Evolutionary conservation across 805 yeast genomes (phyloP).

Genomic region (Myxozyma lipomycoides): DNA sequence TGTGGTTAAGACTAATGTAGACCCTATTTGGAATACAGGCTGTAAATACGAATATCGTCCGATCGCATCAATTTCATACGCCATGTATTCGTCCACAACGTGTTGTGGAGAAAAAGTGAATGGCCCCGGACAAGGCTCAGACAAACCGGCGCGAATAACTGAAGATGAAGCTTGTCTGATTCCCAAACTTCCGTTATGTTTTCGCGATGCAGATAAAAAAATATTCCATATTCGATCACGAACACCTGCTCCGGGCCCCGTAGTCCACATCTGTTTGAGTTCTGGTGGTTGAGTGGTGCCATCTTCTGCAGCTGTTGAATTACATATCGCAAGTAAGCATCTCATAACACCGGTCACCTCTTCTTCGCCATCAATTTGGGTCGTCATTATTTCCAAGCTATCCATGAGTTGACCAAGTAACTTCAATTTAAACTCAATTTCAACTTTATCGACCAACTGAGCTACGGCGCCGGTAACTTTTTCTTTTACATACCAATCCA

Average conservation of each 20-base stretch:
- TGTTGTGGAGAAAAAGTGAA: constrained; percentile 50
- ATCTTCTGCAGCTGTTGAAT: not conserved
- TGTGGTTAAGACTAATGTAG: constrained; percentile 6
- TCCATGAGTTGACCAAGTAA: constrained; percentile 13
- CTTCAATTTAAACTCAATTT: constrained; percentile 2
- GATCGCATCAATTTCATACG: constrained; percentile 8
- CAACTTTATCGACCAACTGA: constrained; percentile 16
- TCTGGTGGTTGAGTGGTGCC: not conserved
- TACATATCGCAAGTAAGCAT: not conserved
- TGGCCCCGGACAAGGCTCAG: constrained; percentile 62
- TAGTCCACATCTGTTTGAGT: constrained; percentile 5
- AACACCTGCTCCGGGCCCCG: constrained; percentile 1
- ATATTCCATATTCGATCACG: not conserved
- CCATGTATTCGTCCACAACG: constrained; percentile 37
- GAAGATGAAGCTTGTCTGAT: constrained; percentile 61
- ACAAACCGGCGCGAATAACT: constrained; percentile 59
- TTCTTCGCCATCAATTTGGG: not conserved
- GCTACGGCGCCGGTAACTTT: constrained; percentile 28
- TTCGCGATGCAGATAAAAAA: constrained; percentile 32
- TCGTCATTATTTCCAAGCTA: constrained; percentile 1
- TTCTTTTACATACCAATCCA: constrained; percentile 34
- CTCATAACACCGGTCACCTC: not conserved
- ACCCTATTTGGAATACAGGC: constrained; percentile 16
- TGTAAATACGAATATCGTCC: constrained; percentile 7
- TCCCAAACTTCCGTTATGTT: constrained; percentile 34